Conservation (phyloP, 2,329 filamentous ascomycete species). For the Trichoderma afroharzianum region DNA sequence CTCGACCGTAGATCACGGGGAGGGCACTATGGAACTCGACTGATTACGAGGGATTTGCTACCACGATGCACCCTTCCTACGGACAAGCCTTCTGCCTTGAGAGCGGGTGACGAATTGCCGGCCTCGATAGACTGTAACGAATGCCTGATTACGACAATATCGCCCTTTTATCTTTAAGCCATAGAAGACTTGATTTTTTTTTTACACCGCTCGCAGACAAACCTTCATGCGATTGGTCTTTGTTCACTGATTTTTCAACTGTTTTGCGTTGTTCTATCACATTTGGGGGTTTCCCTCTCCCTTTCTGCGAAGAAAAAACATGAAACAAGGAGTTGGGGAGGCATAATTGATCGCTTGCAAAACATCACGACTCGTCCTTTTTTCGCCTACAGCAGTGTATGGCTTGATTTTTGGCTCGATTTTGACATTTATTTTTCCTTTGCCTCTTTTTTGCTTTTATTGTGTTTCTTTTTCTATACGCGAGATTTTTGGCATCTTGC, state of each 20-base stretch:
- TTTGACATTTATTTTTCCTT: neutral
- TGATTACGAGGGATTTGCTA: constrained; percentile 19
- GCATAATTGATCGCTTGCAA: constrained; percentile 8
- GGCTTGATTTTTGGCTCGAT: neutral
- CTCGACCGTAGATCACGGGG: constrained; percentile 38
- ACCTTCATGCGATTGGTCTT: neutral
- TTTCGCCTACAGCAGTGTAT: neutral
- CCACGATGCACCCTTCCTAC: neutral
- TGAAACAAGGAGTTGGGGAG: constrained; percentile 13
- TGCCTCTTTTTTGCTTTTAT: neutral
- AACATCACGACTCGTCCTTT: constrained; percentile 1
- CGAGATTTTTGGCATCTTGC: neutral
- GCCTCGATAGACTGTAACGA: constrained; percentile 17
- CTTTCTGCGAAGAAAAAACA: neutral
- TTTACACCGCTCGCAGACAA: neutral
- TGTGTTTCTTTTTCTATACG: neutral
- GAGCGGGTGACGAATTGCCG: neutral
- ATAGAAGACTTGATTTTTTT: constrained; percentile 6
- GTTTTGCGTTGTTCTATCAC: neutral
- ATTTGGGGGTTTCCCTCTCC: neutral
- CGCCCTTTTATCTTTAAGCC: neutral
- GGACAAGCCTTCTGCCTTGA: neutral
- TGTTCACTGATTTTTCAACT: neutral
- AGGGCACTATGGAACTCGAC: constrained; percentile 40
- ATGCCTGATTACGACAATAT: constrained; percentile 5